A percentile compares a stretch with the other conserved stretches of the same genome.
Evolutionary conservation across 192 early-diverging fungal genomes (phyloP).

Genomic region (Backusella morwellensis): DNA sequence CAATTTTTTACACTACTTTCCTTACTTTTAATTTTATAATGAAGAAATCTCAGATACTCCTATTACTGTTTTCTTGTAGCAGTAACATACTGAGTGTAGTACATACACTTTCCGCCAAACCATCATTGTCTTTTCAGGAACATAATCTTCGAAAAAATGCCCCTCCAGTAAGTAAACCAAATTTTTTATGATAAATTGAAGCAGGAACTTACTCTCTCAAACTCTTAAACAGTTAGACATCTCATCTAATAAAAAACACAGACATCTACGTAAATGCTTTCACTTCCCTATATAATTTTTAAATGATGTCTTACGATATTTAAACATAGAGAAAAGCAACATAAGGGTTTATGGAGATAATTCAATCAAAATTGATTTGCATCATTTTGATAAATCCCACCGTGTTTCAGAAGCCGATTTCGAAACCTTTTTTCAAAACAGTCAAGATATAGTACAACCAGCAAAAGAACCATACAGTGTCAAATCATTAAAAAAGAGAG

Average conservation of each 20-base stretch:
- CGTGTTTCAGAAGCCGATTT: neutral
- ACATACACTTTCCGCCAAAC: neutral
- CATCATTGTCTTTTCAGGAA: neutral
- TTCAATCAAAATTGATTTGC: neutral
- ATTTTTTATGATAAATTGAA: neutral
- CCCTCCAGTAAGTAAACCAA: neutral
- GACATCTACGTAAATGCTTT: neutral
- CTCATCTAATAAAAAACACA: neutral
- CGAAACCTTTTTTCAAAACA: neutral
- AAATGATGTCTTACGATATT: neutral
- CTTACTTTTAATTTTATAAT: neutral
- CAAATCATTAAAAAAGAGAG: neutral
- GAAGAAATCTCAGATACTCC: neutral
- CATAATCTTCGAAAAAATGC: neutral
- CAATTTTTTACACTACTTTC: neutral
- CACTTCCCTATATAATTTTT: neutral
- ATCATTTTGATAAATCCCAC: neutral
- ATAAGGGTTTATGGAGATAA: too few relatives aligned
- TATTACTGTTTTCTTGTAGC: neutral
- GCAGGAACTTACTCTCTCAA: neutral
- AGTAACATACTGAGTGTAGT: neutral
- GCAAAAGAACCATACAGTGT: neutral
- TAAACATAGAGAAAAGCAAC: neutral
- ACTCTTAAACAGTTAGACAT: neutral
- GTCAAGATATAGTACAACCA: neutral